Conservation (phyloP, 768 basidiomycete species). For the Bullera alba region DNA sequence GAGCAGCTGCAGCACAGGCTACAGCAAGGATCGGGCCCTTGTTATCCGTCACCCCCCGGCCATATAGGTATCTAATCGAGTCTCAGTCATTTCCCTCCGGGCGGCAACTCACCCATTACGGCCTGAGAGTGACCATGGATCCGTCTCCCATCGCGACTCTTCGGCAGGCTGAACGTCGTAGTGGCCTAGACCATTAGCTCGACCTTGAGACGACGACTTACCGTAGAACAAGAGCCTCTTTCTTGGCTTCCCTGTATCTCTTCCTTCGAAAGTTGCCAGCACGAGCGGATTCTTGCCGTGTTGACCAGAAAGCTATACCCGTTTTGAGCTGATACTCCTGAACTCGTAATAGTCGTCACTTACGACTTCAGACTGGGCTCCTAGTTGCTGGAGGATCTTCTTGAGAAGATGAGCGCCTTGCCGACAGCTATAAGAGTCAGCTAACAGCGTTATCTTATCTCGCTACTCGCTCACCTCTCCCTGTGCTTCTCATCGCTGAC, state of each 20-base stretch:
- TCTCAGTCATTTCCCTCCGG: not conserved
- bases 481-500: constrained; percentile 64
- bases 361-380: constrained; percentile 72
- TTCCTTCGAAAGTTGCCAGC: constrained; percentile 74
- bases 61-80: constrained; percentile 39
- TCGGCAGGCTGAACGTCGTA: constrained; percentile 93
- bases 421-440: constrained; percentile 53
- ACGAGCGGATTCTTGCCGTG: constrained; percentile 80
- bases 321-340: too few relatives aligned
- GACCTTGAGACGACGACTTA: constrained; percentile 40
- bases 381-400: constrained; percentile 78
- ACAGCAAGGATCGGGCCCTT: constrained; percentile 91
- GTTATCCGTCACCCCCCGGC: constrained; percentile 72
- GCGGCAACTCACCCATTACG: constrained; percentile 64
- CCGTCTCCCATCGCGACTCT: constrained; percentile 65
- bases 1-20: constrained; percentile 78
- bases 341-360: too few relatives aligned
- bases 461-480: constrained; percentile 49
- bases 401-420: constrained; percentile 90
- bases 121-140: constrained; percentile 75
- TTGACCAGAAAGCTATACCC: constrained; percentile 66
- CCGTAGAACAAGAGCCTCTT: constrained; percentile 75
- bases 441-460: not conserved
- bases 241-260: constrained; percentile 61
- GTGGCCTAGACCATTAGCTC: constrained; percentile 52